Conservation (phyloP, 2,329 filamentous ascomycete species). For the Hypoxylon sp. region DNA sequence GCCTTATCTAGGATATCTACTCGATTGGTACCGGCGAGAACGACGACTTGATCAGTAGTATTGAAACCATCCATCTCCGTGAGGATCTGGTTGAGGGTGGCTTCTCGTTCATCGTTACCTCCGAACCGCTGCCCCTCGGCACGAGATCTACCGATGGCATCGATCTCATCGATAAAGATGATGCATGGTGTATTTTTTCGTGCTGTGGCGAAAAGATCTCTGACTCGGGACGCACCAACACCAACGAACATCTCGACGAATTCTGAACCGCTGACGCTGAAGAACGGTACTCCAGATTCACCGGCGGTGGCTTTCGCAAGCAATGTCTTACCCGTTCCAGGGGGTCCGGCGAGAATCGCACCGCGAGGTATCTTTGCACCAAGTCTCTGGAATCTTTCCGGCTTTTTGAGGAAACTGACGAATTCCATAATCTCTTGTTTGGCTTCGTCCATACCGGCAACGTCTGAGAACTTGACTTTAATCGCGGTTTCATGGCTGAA, state of each 20-base stretch:
- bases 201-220: conserved; percentile 93
- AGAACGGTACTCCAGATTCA: conserved; percentile 97
- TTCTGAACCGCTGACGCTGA: conserved; percentile 97
- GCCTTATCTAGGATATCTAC: conserved; percentile 96
- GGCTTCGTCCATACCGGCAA: conserved; percentile 97
- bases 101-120: conserved; percentile 97
- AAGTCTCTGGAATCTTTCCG: conserved; percentile 90
- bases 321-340: conserved; percentile 97
- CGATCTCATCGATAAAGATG: conserved; percentile 99
- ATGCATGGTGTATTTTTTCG: conserved; percentile 98
- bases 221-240: conserved; percentile 94
- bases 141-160: conserved; percentile 94
- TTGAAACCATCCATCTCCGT: conserved; percentile 99
- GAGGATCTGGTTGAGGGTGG: conserved; percentile 96
- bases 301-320: conserved; percentile 97
- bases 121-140: conserved; percentile 83
- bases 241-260: conserved; percentile 99
- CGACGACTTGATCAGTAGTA: conserved; percentile 94
- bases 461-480: conserved; percentile 97
- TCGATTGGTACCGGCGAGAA: conserved; percentile 96
- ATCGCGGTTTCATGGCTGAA: conserved; percentile 98
- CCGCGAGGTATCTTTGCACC: conserved; percentile 98
- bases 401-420: conserved; percentile 95
- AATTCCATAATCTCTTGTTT: conserved; percentile 99
- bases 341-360: conserved; percentile 96